Evolutionary conservation across 2,329 filamentous ascomycete species (phyloP), one percentile per base, ranked within the genome.

Genomic region (Botrytis hyacinthi): DNA sequence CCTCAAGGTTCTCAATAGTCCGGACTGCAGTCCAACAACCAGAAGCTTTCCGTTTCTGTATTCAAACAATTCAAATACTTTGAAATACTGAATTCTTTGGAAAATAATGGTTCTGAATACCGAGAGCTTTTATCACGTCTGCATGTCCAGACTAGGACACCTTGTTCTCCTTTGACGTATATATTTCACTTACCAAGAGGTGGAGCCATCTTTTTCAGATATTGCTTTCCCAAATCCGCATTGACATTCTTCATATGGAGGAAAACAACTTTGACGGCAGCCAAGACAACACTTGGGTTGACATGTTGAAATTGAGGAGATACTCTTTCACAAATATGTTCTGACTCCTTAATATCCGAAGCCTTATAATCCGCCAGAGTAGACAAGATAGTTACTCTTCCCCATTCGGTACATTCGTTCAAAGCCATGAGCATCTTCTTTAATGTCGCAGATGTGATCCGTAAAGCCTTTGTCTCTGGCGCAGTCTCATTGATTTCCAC

Each of bases 341-440:
- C 96, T 72, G 95, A 92, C 84, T 99, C 96, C 84, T 98, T 98
- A 75, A 94, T 87, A 81, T 98, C 95, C n/a, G 86, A 81, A 0
- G 95, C 90, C 77, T 90, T 91, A 84, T 98, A 98, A 80, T 97
- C 92, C 60, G 96, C 94, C 76, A 99, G 84, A 0, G 94, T 97
- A 18, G 92, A 92, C 76, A 99, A 85, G 74, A 99, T 97, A 0
- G 95, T 98, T 46, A 99, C 95, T 77, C 96, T 87, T 26, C 96
- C 96, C 96, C 96, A 99, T 85, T 99, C 96, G 0, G 96, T 99
- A 81, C 96, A 99, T 83, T 99, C 96, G 80, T 97, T 98, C 78
- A 99, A 85, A 0, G 96, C 96, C 90, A 98, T 93, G 65, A 99
- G 86, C 83, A 99, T 90, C 85, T 98, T 99, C 86, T 98, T 98